Base-by-base conservation (phyloP, 1,139 yeast species). In the Protomyces pachydermus region DNA sequence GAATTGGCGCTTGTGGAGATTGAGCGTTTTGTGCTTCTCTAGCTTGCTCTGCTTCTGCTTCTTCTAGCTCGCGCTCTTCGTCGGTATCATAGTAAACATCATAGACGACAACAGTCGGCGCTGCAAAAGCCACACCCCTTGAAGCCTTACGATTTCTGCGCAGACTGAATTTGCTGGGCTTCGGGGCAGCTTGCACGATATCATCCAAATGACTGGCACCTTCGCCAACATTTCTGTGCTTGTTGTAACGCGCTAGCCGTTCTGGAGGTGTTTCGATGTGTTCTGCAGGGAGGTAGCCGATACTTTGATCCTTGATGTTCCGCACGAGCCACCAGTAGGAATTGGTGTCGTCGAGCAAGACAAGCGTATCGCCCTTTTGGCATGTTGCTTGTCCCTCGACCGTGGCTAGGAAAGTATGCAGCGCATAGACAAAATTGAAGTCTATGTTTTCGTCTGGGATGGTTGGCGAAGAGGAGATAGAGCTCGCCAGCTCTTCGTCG, bases 241-340 rank as follows among this genome's bases (percentile, higher is more conserved):
- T 90, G 74, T 93, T 93, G 54, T 91, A 79, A 65, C 98, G 80
- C 0, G 98, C 98, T 64, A 95, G 77, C 65, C 98, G 80, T 74
- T 93, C 98, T 54, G 86, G 88, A 67, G 89, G 91, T 0, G 97
- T 89, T 75, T 93, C 98, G 54, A 93, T 78, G 68, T 95, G 86
- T 74, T 93, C 98, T 0, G 98, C 98, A 0, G 98, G 98, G 1
- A 95, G 95, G 77, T 91, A 95, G 2, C 98, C 98, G 60, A 67
- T 77, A 14, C 74, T 65, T 14, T 74, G 71, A 73, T 87, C 90
- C 56, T 81, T 79, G 65, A 85, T 79, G 69, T 89, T 84, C 66
- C 85, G 81, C 35, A 93, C 91, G 14, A 91, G 78, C 98, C 98
- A 93, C 98, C 98, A 93, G 76, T 93, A 93, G 67, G 90, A 83